Evolutionary conservation across 495 filamentous ascomycete species (phyloP), one percentile per base, ranked within the genome.

Genomic region (Aspergillus biplanus): DNA sequence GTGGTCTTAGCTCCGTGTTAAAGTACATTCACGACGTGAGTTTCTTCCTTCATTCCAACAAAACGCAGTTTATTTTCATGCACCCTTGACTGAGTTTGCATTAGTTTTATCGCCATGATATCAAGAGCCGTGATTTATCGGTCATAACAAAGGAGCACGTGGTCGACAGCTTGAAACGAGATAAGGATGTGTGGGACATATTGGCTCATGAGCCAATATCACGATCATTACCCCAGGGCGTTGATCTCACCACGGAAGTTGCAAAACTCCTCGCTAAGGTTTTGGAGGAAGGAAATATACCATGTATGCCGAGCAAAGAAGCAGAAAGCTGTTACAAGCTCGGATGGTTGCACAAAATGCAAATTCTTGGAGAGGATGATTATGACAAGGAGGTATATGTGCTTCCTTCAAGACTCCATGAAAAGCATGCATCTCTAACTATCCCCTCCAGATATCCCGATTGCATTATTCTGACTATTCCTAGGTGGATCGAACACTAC

Each of bases 361-460:
- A 42, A 42, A 44, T 33, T 15, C 46, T 16, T 57, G 58, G 18
- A 32, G 18, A n/a, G 13, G 32, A 44, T 44, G 8, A 7, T 31
- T 33, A 58, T 44, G 35, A 56, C 33, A 53, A 39, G 18, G 64
- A 62, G 32, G 48, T 65, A 32, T 33, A 5, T 62, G 64, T 65
- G n/a, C 53, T 65, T 33, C 58, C 64, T 21, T 65, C 64, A 58
- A 39, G 65, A 13, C 54, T 64, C 31, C 65, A 67, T 61, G 65
- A 64, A 53, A 61, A 64, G 65, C 58, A 67, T 57, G 39, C 54
- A 33, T 37, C 49, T 52, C 54, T 44, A 18, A 57, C 5, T 64
- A 44, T 60, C 9, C 46, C 5, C 46, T 48, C 46, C 15, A 48
- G 46, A 15, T 16, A 35, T 48, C 59, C 58, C 63, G 46, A 32